Conservation (phyloP, 2,329 filamentous ascomycete species). For the Harringtonia aguacate region DNA sequence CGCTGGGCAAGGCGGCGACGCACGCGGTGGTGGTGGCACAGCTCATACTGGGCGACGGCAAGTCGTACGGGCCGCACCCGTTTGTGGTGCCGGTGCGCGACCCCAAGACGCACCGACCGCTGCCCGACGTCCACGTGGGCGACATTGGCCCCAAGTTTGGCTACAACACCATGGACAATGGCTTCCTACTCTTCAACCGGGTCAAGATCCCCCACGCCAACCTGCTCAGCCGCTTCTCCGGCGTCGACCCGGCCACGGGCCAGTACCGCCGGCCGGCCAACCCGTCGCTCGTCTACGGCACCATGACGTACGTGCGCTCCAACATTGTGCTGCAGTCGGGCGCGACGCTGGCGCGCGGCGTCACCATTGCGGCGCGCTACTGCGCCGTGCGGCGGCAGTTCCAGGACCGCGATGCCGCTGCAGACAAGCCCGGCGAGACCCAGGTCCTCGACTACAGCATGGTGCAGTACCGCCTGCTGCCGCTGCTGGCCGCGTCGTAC, state of each 20-base stretch:
- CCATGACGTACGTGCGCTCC: conserved; percentile 64
- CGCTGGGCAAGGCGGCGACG: conserved; percentile 64
- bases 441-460: conserved; percentile 74
- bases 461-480: conserved; percentile 67
- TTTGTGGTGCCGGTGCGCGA: conserved; percentile 69
- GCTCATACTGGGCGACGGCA: conserved; percentile 56
- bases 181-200: conserved; percentile 67
- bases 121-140: conserved; percentile 62
- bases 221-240: conserved; percentile 63
- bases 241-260: conserved; percentile 55
- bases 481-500: conserved; percentile 59
- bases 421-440: conserved; percentile 61
- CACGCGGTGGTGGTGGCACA: conserved; percentile 73
- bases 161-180: conserved; percentile 76
- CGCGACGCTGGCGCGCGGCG: conserved; percentile 59
- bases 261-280: conserved; percentile 58
- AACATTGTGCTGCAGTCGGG: conserved; percentile 66
- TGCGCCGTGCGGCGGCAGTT: conserved; percentile 67
- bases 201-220: conserved; percentile 64
- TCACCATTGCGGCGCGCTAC: conserved; percentile 69
- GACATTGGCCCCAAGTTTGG: conserved; percentile 76
- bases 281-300: conserved; percentile 62
- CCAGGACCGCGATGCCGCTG: conserved; percentile 41
- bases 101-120: conserved; percentile 53
- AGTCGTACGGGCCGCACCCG: conserved; percentile 64